These are phyloP conservation scores for Pythium aphanidermatum DNA, from an alignment of 352 stramenopile genomes.

Conservation along the genomic window DNA sequence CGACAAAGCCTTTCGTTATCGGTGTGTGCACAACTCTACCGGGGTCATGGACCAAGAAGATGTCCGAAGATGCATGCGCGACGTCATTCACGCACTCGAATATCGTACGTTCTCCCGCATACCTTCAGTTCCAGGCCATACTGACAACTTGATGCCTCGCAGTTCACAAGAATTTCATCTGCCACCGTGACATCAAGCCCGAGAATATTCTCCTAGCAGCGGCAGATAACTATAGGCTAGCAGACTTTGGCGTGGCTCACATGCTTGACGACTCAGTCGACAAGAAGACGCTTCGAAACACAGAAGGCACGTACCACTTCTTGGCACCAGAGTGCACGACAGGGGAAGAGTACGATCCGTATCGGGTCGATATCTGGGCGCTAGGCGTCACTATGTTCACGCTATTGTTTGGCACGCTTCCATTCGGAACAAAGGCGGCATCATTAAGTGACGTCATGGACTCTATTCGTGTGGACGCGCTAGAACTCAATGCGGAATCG, in stretches of 20 bases:
- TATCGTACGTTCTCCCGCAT: constrained; percentile 39
- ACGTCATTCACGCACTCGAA: constrained; percentile 71
- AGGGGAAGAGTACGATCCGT: constrained; percentile 68
- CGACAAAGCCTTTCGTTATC: constrained; percentile 60
- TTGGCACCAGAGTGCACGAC: constrained; percentile 77
- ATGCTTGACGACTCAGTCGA: constrained; percentile 76
- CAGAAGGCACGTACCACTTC: constrained; percentile 86
- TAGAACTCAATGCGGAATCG: constrained; percentile 25
- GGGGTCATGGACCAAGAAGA: constrained; percentile 30
- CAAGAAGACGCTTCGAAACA: constrained; percentile 52
- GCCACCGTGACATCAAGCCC: constrained; percentile 84
- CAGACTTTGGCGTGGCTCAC: constrained; percentile 56
- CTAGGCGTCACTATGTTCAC: constrained; percentile 75
- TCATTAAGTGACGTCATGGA: constrained; percentile 66
- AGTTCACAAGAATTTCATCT: constrained; percentile 80
- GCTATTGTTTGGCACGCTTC: constrained; percentile 57
- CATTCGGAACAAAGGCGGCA: constrained; percentile 52
- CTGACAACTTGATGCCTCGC: background rate
- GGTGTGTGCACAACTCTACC: constrained; percentile 14
- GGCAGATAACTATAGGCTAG: constrained; percentile 67
- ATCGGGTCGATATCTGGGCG: constrained; percentile 79
- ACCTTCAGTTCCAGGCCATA: background rate
- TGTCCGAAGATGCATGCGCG: constrained; percentile 57
- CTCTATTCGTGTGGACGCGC: constrained; percentile 53
- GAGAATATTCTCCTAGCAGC: constrained; percentile 76